phyloP scores from a whole-genome alignment of 495 filamentous ascomycete species.

The Daldinia loculata region DNA sequence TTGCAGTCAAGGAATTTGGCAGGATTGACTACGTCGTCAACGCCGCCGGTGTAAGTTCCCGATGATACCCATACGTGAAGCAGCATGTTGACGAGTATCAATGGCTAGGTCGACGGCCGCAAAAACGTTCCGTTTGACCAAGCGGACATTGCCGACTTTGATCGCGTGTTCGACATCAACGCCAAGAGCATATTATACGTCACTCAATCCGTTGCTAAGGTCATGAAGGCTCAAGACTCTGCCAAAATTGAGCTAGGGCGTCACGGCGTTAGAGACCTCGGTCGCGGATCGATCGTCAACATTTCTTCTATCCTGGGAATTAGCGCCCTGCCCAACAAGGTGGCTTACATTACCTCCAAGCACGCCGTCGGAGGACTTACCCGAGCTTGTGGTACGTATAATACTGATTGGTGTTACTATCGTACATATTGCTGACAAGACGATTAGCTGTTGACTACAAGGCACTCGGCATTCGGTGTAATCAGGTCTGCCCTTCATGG shows the following conservation, averaged over 20 bases:
- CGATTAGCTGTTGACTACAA: slow-evolving; percentile 36
- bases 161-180: slow-evolving; percentile 48
- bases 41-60: slow-evolving; percentile 7
- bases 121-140: slow-evolving; percentile 31
- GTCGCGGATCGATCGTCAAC: slow-evolving; percentile 44
- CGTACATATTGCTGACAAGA: not conserved
- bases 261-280: slow-evolving; percentile 31
- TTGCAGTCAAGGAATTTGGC: slow-evolving; percentile 40
- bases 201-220: slow-evolving; percentile 47
- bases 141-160: slow-evolving; percentile 40
- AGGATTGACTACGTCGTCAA: slow-evolving; percentile 28
- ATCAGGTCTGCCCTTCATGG: slow-evolving; percentile 48
- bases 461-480: slow-evolving; percentile 27
- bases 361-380: slow-evolving; percentile 43
- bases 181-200: slow-evolving; percentile 45
- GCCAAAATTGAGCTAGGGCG: slow-evolving; percentile 33
- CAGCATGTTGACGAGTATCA: not conserved
- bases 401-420: not conserved
- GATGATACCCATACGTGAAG: not conserved
- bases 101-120: not conserved
- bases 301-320: slow-evolving; percentile 32
- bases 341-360: slow-evolving; percentile 40
- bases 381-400: slow-evolving; percentile 23
- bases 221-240: slow-evolving; percentile 50
- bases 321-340: slow-evolving; percentile 20